Conservation (phyloP, 177 flowering plant genomes). For the Telopea speciosissima region DNA sequence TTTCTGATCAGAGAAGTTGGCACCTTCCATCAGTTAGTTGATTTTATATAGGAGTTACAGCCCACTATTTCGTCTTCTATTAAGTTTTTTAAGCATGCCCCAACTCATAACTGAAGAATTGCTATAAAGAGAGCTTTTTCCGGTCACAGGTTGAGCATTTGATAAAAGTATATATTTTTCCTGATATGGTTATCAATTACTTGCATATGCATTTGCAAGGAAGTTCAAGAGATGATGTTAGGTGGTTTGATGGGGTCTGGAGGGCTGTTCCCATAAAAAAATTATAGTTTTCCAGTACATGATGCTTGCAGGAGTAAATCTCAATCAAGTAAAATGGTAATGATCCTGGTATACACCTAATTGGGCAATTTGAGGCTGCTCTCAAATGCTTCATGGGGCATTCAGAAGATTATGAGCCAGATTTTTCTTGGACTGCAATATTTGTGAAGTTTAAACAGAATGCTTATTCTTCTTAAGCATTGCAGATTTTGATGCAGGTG, state of each 20-base stretch:
- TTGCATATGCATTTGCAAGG: neutral
- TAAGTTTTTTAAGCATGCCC: no score
- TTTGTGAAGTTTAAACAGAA: no score
- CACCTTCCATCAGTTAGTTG: no score
- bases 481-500: neutral
- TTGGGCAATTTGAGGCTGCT: neutral
- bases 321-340: neutral
- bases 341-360: neutral
- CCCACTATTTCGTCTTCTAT: no score
- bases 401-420: neutral
- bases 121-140: neutral
- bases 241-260: neutral
- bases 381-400: neutral
- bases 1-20: no score
- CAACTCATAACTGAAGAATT: no score
- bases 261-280: neutral
- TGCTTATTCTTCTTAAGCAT: neutral
- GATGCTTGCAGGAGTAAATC: neutral
- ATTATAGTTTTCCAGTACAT: neutral
- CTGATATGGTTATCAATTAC: neutral
- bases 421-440: neutral
- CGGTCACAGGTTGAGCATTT: neutral
- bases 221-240: neutral
- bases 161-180: neutral
- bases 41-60: no score